These are phyloP conservation scores for Cantharellus cinnabarinus DNA, from an alignment of 768 basidiomycete genomes.

Conservation along the genomic window DNA sequence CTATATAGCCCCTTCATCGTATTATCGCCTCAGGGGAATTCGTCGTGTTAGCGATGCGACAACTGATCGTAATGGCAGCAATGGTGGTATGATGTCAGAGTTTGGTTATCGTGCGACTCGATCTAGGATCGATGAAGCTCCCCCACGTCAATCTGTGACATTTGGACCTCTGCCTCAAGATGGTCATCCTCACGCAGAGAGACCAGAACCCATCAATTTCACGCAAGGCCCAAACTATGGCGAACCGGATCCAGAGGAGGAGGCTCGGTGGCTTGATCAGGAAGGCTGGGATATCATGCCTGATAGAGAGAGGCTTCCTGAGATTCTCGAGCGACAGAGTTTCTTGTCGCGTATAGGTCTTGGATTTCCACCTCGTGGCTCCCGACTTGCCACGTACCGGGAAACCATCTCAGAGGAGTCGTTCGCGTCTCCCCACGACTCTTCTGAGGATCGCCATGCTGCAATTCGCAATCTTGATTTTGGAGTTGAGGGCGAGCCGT, in stretches of 20 bases:
- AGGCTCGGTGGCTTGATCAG: background rate
- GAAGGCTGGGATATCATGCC: background rate
- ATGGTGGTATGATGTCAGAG: background rate
- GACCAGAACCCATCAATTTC: constrained; percentile 28
- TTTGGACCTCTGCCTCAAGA: background rate
- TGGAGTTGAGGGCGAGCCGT: background rate
- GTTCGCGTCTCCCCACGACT: background rate
- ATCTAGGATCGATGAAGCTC: background rate
- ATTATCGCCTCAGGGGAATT: constrained; percentile 50
- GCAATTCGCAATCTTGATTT: background rate
- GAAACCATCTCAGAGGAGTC: background rate
- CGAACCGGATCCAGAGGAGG: background rate
- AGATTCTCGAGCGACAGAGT: background rate
- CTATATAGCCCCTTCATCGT: constrained; percentile 61
- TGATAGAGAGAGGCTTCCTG: background rate
- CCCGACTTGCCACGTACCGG: background rate
- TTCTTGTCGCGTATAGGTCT: background rate
- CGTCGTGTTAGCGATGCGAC: constrained; percentile 33
- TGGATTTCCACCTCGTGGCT: background rate
- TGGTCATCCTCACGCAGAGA: constrained; percentile 6
- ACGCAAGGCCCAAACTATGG: background rate
- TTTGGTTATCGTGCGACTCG: background rate
- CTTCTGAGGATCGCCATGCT: background rate
- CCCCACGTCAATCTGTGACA: background rate
- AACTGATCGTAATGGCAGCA: background rate